phyloP scores from a whole-genome alignment of 140 eudicot species.

The Erigeron philadelphicus region DNA sequence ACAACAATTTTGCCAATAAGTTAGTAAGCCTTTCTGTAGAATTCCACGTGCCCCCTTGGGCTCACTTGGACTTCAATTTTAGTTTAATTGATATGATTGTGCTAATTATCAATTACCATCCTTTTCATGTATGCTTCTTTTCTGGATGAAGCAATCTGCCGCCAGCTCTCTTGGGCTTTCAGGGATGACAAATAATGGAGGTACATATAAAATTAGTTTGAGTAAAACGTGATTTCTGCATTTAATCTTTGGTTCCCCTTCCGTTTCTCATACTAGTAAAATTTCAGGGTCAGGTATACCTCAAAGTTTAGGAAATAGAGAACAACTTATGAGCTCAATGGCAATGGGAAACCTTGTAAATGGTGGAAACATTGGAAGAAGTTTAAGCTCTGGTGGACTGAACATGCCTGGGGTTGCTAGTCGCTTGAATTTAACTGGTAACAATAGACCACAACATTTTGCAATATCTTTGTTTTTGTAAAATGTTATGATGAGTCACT shows the following conservation, averaged over 20 bases:
- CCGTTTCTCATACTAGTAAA: slow-evolving; percentile 18
- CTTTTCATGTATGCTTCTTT: slow-evolving; percentile 1
- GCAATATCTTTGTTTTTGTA: slow-evolving; percentile 2
- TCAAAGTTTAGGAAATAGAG: slow-evolving; percentile 62
- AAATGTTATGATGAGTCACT: background rate
- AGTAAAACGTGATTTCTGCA: slow-evolving; percentile 13
- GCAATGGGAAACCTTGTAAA: slow-evolving; percentile 63
- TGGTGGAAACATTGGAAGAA: slow-evolving; percentile 64
- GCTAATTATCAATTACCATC: background rate
- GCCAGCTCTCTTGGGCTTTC: slow-evolving; percentile 53
- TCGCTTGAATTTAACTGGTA: slow-evolving; percentile 78
- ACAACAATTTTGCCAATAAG: background rate
- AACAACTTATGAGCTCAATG: slow-evolving; percentile 58
- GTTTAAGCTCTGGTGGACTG: slow-evolving; percentile 58
- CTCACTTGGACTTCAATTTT: background rate
- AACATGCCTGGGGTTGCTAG: slow-evolving; percentile 68
- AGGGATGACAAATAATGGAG: slow-evolving; percentile 33
- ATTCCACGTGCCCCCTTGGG: background rate
- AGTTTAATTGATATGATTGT: background rate
- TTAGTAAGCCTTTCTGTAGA: slow-evolving; percentile 6
- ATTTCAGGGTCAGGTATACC: slow-evolving; percentile 55
- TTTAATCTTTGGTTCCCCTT: slow-evolving; percentile 2
- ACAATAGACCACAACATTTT: slow-evolving; percentile 7
- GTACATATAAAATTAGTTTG: slow-evolving; percentile 31
- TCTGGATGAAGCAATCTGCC: slow-evolving; percentile 58